Base-by-base conservation (phyloP, 768 basidiomycete genomes). In the Boletus sensibilis region DNA sequence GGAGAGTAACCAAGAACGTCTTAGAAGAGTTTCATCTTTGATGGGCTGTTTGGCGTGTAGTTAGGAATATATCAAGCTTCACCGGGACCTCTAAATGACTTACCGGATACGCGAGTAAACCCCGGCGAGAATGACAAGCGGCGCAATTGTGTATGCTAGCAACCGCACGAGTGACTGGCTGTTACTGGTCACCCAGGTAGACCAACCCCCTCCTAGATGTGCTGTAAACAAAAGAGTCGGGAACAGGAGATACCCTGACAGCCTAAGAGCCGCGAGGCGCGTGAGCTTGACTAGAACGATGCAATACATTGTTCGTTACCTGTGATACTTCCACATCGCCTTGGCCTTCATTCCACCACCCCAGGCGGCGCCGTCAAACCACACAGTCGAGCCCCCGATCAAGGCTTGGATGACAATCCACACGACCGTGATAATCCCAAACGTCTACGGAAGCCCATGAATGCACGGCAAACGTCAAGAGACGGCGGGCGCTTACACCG, bases 301-400 rank as follows among this genome's bases (percentile, higher is more conserved):
- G 41, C 21, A 20, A 27, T n/a, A 25, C 29, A 31, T 44, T 4
- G 23, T 70, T 40, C 25, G 5, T 57, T 57, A 85, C 87, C 92
- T 75, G 64, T 94, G 92, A 61, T 90, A 93, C 68, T 92, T 94
- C 87, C 91, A 94, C 20, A 92, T 56, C 1, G 74, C 68, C 68
- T 90, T 93, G 14, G 90, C 89, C 67, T 82, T 86, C 42, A 76
- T 69, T 14, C 82, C 84, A 1, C 90, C 89, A 5, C 91, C 90
- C 65, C 92, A 88, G 0, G 77, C 75, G 16, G 76, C 77, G 12
- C 91, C 91, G 8, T 74, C 78, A 57, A 79, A 85, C 90, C 90
- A 92, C 16, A 91, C 88, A 48, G 86, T 89, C n/a, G 82, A 84
- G 3, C 78, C 88, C 6, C 92, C 92, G 0, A 92, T 18, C 10